These are phyloP conservation scores for Hyaloscypha hepaticicola DNA, from an alignment of 495 filamentous ascomycete genomes.

Conservation along the genomic window DNA sequence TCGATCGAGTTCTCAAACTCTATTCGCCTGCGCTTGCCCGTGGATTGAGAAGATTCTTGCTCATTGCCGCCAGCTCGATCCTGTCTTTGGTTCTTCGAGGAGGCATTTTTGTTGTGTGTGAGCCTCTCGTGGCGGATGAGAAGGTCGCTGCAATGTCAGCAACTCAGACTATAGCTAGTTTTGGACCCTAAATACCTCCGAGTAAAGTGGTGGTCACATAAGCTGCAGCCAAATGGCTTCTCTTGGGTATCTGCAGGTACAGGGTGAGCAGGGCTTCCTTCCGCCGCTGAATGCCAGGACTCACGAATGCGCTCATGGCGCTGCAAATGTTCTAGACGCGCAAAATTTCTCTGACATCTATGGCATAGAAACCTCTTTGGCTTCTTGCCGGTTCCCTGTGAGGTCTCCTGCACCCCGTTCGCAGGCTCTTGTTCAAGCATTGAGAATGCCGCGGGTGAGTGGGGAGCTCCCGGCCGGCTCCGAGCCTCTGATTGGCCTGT, in stretches of 20 bases:
- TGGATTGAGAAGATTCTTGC: not conserved
- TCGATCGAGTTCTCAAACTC: not conserved
- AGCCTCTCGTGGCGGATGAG: not conserved
- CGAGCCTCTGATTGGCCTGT: not conserved
- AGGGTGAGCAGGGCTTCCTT: conserved; percentile 53
- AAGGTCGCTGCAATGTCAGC: not conserved
- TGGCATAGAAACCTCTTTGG: not conserved
- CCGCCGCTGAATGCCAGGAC: conserved; percentile 39
- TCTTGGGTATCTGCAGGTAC: conserved; percentile 56
- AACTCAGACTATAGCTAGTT: not conserved
- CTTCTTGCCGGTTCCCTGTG: not conserved
- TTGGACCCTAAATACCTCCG: not conserved
- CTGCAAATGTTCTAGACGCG: conserved; percentile 55
- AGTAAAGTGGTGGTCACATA: not conserved
- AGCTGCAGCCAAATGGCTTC: conserved; percentile 1
- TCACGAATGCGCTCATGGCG: conserved; percentile 59
- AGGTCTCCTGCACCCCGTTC: not conserved
- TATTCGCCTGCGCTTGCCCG: not conserved
- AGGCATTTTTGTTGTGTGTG: not conserved
- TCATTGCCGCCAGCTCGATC: not conserved
- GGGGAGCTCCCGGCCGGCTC: no score
- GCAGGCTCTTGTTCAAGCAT: not conserved
- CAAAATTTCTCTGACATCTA: not conserved
- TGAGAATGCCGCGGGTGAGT: not conserved
- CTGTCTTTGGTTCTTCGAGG: not conserved